phyloP scores from a whole-genome alignment of 2,329 filamentous ascomycete species.

The Davidsoniella neocaledoniae region DNA sequence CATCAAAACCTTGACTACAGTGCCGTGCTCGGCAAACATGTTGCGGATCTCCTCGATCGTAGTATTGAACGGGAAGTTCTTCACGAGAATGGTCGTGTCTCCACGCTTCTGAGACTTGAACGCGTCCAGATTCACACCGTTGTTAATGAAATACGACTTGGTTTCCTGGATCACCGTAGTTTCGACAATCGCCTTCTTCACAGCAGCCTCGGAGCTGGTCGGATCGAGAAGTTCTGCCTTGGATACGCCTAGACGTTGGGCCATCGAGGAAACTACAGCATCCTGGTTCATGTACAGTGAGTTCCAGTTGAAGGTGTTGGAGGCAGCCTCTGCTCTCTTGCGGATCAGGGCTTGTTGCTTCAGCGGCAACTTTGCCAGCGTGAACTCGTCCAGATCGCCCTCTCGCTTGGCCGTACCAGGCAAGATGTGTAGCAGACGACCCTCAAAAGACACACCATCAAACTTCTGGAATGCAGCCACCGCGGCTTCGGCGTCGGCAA shows the following conservation, averaged over 20 bases:
- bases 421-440: conserved; percentile 77
- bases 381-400: conserved; percentile 69
- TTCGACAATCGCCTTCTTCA: conserved; percentile 94
- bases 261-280: conserved; percentile 80
- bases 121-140: conserved; percentile 80
- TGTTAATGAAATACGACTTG: conserved; percentile 72
- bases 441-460: conserved; percentile 81
- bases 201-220: conserved; percentile 83
- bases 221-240: conserved; percentile 89
- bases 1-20: conserved; percentile 70
- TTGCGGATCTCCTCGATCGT: conserved; percentile 61
- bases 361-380: conserved; percentile 75
- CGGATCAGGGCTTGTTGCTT: conserved; percentile 90
- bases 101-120: conserved; percentile 77
- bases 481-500: conserved; percentile 52
- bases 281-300: conserved; percentile 98
- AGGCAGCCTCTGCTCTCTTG: conserved; percentile 64
- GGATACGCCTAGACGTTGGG: conserved; percentile 68
- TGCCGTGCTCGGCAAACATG: conserved; percentile 73
- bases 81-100: conserved; percentile 75
- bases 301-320: conserved; percentile 87
- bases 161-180: conserved; percentile 93
- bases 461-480: conserved; percentile 61
- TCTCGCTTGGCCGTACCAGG: conserved; percentile 71
- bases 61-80: conserved; percentile 83